Percentiles rank a stretch among this genome's conserved stretches.
These are phyloP conservation scores for Massospora cicadina DNA, from an alignment of 371 early-diverging fungal genomes.

Conservation along the genomic window DNA sequence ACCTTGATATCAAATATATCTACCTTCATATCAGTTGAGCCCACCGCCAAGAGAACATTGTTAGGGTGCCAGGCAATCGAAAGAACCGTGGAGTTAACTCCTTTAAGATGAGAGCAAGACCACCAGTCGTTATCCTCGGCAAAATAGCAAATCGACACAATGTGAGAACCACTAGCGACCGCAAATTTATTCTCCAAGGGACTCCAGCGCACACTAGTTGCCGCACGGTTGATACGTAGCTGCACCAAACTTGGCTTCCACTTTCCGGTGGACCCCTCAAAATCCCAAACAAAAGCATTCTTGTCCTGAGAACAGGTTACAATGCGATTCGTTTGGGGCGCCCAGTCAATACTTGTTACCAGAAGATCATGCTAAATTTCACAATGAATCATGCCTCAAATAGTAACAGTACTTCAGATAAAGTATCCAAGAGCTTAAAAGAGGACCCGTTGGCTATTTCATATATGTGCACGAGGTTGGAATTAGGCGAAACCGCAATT, in stretches of 20 bases:
- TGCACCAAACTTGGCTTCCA: constrained; percentile 93
- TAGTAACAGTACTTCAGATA: constrained; percentile 42
- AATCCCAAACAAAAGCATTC: constrained; percentile 95
- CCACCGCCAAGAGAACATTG: constrained; percentile 83
- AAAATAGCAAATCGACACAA: constrained; percentile 87
- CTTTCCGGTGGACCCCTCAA: constrained; percentile 28
- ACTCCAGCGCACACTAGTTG: constrained; percentile 90
- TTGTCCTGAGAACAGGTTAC: constrained; percentile 96
- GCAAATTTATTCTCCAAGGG: constrained; percentile 96
- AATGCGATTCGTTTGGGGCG: constrained; percentile 83
- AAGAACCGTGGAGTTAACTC: constrained; percentile 77
- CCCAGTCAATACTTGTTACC: constrained; percentile 92
- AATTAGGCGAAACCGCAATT: constrained; percentile 79
- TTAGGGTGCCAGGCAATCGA: constrained; percentile 94
- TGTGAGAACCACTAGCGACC: constrained; percentile 79
- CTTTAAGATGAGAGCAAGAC: constrained; percentile 85
- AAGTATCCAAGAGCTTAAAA: constrained; percentile 46
- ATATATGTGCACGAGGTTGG: constrained; percentile 78
- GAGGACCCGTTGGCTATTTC: constrained; percentile 26
- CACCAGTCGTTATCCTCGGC: constrained; percentile 94
- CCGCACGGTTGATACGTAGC: constrained; percentile 89
- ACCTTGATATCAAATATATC: neutral
- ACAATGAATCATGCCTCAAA: neutral
- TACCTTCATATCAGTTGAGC: constrained; percentile 84
- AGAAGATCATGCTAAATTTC: constrained; percentile 77